Conservation (phyloP, 2,329 filamentous ascomycete genomes). For the Fusarium euwallaceae region DNA sequence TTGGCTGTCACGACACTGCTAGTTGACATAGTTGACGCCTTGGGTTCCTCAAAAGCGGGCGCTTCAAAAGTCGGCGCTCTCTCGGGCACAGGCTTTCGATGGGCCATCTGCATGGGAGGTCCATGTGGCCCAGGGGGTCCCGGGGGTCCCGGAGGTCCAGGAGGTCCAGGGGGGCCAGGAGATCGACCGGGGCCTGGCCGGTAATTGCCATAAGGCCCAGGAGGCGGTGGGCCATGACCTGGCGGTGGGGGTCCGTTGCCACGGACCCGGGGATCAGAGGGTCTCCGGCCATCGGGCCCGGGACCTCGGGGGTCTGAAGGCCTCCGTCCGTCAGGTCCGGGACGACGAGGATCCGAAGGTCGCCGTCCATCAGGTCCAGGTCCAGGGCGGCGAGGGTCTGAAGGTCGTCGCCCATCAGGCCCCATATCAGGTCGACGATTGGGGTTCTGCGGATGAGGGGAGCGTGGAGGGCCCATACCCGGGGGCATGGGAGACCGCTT, state of each 20-base stretch:
- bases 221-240: slow-evolving; percentile 36
- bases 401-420: slow-evolving; percentile 39
- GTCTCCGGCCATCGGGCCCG: slow-evolving; percentile 11
- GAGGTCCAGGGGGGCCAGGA: slow-evolving; percentile 32
- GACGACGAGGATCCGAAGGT: slow-evolving; percentile 29
- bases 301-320: slow-evolving; percentile 27
- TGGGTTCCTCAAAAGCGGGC: slow-evolving; percentile 25
- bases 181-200: slow-evolving; percentile 38
- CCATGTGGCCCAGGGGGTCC: slow-evolving; percentile 45
- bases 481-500: slow-evolving; percentile 48
- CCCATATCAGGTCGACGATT: slow-evolving; percentile 46
- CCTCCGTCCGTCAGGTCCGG: slow-evolving; percentile 18
- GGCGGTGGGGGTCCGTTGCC: slow-evolving; percentile 40
- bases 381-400: slow-evolving; percentile 35
- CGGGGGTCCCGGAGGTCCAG: slow-evolving; percentile 41
- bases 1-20: slow-evolving; percentile 52
- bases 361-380: slow-evolving; percentile 36
- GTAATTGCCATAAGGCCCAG: slow-evolving; percentile 36
- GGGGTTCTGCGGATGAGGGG: slow-evolving; percentile 48
- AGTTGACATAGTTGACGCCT: slow-evolving; percentile 40
- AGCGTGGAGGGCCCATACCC: slow-evolving; percentile 46
- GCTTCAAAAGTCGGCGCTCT: slow-evolving; percentile 29
- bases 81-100: slow-evolving; percentile 50
- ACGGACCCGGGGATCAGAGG: slow-evolving; percentile 14
- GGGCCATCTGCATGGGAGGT: slow-evolving; percentile 39